Base-by-base conservation (phyloP, 352 stramenopile species). In the Phytophthora podocarpi region DNA sequence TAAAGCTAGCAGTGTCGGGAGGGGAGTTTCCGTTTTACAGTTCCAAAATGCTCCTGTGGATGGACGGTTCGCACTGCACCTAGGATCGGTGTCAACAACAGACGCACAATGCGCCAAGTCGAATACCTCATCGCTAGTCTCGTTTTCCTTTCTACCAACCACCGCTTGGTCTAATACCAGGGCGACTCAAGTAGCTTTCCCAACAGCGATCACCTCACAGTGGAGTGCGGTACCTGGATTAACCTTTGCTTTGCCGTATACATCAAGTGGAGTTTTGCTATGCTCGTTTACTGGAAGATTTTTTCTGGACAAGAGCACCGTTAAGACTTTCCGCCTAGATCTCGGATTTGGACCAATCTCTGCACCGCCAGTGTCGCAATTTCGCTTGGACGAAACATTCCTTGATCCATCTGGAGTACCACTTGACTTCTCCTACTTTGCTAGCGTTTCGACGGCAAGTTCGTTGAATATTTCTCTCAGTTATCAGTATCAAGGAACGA, bases 311-410 rank as follows among this genome's bases (percentile, higher is more conserved):
- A 80, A 86, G 23, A 57, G 39, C 16, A 62, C 64, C 1, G 64
- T 76, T 5, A 86, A 81, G 47, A 62, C 49, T 0, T 89, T 89
- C 59, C 65, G 53, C 10, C 59, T 89, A 10, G 79, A 83, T 59
- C 47, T 86, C 9, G 73, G 59, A 2, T 76, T 85, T 49, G 68
- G 63, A 32, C 31, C 46, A 23, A 64, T 23, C 12, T 34, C 26
- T 54, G 20, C 32, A n/a, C 39, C 65, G 13, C 21, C 36, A 0
- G 18, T 42, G 1, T 59, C 67, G 1, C 64, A 80, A 30, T 78
- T 75, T 53, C 65, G 45, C 9, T 18, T 83, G 15, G 72, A 89
- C 39, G 62, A 76, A 35, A 56, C 64, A 6, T 80, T 82, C 36
- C 20, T 83, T n/a, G 76, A 86, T 43, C 67, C 74, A 24, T 75